Conservation (phyloP, 2,329 filamentous ascomycete genomes). For the Lachnellula occidentalis region DNA sequence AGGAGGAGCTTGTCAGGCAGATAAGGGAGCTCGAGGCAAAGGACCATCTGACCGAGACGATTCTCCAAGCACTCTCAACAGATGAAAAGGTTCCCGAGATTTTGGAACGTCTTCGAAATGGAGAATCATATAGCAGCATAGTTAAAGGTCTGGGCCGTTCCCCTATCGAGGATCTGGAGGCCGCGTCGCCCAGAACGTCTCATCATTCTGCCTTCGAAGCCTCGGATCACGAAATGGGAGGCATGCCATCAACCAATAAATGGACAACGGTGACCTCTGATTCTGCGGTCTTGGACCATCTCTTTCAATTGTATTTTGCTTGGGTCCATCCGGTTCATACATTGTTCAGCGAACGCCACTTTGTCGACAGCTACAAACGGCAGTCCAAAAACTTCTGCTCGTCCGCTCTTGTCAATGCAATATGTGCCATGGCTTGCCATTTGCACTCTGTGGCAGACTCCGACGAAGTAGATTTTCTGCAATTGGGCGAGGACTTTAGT, state of each 20-base stretch:
- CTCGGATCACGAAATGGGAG: slow-evolving; percentile 26
- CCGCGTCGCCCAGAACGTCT: slow-evolving; percentile 22
- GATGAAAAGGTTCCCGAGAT: slow-evolving; percentile 29
- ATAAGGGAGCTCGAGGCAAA: slow-evolving; percentile 28
- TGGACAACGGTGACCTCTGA: slow-evolving; percentile 30
- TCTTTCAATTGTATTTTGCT: slow-evolving; percentile 32
- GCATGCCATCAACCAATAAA: slow-evolving; percentile 1
- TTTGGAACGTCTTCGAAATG: slow-evolving; percentile 26
- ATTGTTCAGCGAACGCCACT: slow-evolving; percentile 29
- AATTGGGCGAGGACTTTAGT: slow-evolving; percentile 24
- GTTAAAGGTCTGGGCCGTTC: slow-evolving; percentile 26
- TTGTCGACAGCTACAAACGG: slow-evolving; percentile 25
- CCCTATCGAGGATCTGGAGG: slow-evolving; percentile 18
- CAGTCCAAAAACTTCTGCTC: slow-evolving; percentile 25
- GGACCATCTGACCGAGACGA: slow-evolving; percentile 27
- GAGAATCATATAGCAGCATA: slow-evolving; percentile 27
- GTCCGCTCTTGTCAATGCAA: slow-evolving; percentile 28
- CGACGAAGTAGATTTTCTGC: slow-evolving; percentile 23
- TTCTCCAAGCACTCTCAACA: slow-evolving; percentile 25
- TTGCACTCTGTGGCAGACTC: slow-evolving; percentile 19
- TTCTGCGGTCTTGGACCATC: slow-evolving; percentile 24
- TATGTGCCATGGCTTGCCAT: slow-evolving; percentile 32
- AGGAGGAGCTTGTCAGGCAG: slow-evolving; percentile 31
- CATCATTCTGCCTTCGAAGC: slow-evolving; percentile 21
- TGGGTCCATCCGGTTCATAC: slow-evolving; percentile 34